phyloP scores from a whole-genome alignment of 495 filamentous ascomycete genomes.

The Penicillium flavigenum region DNA sequence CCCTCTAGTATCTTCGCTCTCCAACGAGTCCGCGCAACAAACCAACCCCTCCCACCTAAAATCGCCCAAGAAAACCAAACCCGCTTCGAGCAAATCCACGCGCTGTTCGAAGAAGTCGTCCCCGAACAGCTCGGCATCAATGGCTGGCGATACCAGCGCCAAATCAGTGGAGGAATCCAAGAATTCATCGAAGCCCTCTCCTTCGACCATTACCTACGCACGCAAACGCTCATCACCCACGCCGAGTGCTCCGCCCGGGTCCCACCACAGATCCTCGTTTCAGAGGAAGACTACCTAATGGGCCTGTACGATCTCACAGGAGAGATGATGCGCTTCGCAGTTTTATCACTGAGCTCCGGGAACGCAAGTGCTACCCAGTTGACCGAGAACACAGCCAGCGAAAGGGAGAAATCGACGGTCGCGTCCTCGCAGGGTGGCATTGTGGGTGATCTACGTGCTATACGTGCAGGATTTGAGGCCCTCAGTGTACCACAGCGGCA shows the following conservation, averaged over 20 bases:
- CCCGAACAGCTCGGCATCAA: conserved; percentile 76
- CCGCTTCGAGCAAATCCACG: conserved; percentile 64
- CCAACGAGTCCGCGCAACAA: conserved; percentile 71
- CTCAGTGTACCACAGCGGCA: conserved; percentile 52
- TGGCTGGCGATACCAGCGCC: conserved; percentile 74
- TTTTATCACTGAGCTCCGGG: conserved; percentile 56
- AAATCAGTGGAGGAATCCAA: conserved; percentile 77
- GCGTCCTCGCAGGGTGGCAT: conserved; percentile 45
- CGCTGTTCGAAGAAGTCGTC: conserved; percentile 63
- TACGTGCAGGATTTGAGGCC: conserved; percentile 72
- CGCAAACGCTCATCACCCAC: conserved; percentile 69
- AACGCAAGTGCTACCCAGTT: conserved; percentile 21
- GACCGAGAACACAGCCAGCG: conserved; percentile 23
- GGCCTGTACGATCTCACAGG: conserved; percentile 91
- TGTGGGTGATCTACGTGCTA: conserved; percentile 68
- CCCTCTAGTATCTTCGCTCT: conserved; percentile 79
- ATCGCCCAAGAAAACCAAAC: conserved; percentile 64
- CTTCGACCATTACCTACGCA: conserved; percentile 83
- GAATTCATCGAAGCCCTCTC: conserved; percentile 87
- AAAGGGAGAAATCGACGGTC: conserved; percentile 10
- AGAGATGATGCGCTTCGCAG: conserved; percentile 94
- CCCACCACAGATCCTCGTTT: conserved; percentile 57
- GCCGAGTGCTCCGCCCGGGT: conserved; percentile 54
- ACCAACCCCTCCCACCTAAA: conserved; percentile 59
- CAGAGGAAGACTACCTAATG: conserved; percentile 82